These are phyloP conservation scores for Hansfordia pulvinata DNA, from an alignment of 2,329 filamentous ascomycete species.

Conservation along the genomic window DNA sequence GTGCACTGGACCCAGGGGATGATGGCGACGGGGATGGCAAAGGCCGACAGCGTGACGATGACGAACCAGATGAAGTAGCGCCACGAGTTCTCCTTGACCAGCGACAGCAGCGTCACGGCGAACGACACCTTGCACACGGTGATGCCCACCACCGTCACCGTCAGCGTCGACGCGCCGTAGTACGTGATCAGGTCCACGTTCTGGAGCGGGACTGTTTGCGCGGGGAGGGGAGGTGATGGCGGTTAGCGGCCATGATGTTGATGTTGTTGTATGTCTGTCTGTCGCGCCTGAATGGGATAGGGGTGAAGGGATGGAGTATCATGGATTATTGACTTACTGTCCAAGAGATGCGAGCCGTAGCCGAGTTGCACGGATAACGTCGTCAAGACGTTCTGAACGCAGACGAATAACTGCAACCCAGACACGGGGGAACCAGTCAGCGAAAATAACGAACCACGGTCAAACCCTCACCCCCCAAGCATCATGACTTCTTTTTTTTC, in stretches of 20 bases:
- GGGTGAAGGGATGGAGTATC: no score
- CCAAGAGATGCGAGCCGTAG: not conserved
- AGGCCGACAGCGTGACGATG: conserved; percentile 18
- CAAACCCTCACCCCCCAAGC: no score
- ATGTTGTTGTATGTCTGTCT: no score
- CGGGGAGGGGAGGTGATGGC: not conserved
- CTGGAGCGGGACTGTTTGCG: conserved; percentile 3
- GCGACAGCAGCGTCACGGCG: conserved; percentile 20
- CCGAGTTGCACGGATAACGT: not conserved
- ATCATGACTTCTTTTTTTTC: no score
- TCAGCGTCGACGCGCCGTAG: conserved; percentile 1
- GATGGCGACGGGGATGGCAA: conserved; percentile 8
- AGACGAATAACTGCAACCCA: not conserved
- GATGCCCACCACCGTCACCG: conserved; percentile 4
- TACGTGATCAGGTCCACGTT: conserved; percentile 5
- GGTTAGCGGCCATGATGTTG: no score
- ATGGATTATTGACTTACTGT: not conserved
- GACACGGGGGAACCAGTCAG: no score
- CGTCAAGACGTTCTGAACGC: not conserved
- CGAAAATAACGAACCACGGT: no score
- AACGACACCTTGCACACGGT: conserved; percentile 22
- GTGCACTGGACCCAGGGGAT: conserved; percentile 9
- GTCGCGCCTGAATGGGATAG: no score
- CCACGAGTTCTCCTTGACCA: conserved; percentile 13
- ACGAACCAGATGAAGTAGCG: conserved; percentile 16